These are phyloP conservation scores for Isatis tinctoria DNA, from an alignment of 345 rosid genomes.

Conservation along the genomic window DNA sequence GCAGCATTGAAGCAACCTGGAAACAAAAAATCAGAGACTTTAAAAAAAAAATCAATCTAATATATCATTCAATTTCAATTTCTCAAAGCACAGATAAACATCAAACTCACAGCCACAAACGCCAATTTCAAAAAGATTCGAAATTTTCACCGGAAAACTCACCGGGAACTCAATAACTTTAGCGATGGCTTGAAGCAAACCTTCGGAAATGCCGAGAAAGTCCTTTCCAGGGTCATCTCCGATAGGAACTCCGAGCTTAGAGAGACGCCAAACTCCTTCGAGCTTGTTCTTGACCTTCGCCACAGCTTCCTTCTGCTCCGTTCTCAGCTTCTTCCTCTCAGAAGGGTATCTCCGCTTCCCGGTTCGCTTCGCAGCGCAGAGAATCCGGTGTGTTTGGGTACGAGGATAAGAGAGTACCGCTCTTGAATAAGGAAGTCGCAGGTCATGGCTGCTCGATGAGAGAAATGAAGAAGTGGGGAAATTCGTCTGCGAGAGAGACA, in stretches of 20 bases:
- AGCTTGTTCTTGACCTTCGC: conserved; percentile 55
- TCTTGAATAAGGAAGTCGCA: conserved; percentile 17
- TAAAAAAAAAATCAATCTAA: neutral
- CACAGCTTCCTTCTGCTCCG: conserved; percentile 51
- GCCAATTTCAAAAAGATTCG: neutral
- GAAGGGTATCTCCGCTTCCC: conserved; percentile 90
- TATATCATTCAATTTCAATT: neutral
- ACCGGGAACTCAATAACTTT: conserved; percentile 84
- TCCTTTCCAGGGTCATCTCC: conserved; percentile 87
- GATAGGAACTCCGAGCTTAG: conserved; percentile 68
- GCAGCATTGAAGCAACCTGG: conserved; percentile 89
- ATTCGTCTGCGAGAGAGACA: conserved; percentile 33
- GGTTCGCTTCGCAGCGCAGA: conserved; percentile 65
- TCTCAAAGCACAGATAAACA: neutral
- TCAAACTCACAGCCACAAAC: neutral
- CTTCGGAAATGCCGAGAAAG: conserved; percentile 55
- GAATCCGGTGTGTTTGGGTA: conserved; percentile 29
- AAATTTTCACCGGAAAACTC: conserved; percentile 2
- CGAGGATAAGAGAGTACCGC: conserved; percentile 17
- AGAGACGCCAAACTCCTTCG: conserved; percentile 82
- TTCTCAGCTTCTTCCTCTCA: conserved; percentile 79
- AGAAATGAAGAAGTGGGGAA: conserved; percentile 22
- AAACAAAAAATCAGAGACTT: neutral
- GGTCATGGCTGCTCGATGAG: conserved; percentile 11
- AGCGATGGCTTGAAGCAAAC: conserved; percentile 72